Conservation (phyloP, 2,329 filamentous ascomycete species). For the Pseudodiploospora longispora region DNA sequence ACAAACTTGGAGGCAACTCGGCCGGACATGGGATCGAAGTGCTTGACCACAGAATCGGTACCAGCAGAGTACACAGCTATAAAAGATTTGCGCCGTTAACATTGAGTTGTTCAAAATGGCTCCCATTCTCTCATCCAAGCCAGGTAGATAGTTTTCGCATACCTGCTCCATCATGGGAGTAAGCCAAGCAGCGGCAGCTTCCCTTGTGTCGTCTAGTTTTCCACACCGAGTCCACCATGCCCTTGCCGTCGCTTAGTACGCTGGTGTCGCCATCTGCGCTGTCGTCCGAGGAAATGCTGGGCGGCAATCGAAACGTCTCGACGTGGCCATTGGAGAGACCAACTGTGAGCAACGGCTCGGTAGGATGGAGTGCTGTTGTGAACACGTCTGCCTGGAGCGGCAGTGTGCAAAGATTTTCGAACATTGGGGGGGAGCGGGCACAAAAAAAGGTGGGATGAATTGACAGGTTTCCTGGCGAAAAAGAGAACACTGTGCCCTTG, state of each 20-base stretch:
- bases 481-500: neutral
- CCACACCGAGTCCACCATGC: conserved; percentile 77
- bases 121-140: neutral
- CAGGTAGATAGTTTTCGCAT: conserved; percentile 25
- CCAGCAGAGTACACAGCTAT: conserved; percentile 56
- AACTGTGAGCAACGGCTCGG: conserved; percentile 74
- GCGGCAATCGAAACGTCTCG: conserved; percentile 67
- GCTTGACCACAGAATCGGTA: conserved; percentile 49
- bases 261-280: conserved; percentile 42
- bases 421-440: conserved; percentile 44
- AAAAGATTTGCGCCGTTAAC: conserved; percentile 4
- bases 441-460: neutral
- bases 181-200: conserved; percentile 77
- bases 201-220: conserved; percentile 85
- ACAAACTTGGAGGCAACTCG: conserved; percentile 74
- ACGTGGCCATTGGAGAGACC: conserved; percentile 82
- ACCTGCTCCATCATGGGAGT: conserved; percentile 68
- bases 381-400: conserved; percentile 84
- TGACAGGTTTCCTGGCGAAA: neutral
- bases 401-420: conserved; percentile 86
- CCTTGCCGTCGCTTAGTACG: conserved; percentile 53
- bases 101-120: neutral
- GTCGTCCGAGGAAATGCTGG: conserved; percentile 41
- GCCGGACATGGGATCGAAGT: conserved; percentile 50
- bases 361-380: conserved; percentile 77